Evolutionary conservation across 495 filamentous ascomycete genomes (phyloP), one percentile per base, ranked within the genome.

Genomic region (Podospora pseudopauciseta): DNA sequence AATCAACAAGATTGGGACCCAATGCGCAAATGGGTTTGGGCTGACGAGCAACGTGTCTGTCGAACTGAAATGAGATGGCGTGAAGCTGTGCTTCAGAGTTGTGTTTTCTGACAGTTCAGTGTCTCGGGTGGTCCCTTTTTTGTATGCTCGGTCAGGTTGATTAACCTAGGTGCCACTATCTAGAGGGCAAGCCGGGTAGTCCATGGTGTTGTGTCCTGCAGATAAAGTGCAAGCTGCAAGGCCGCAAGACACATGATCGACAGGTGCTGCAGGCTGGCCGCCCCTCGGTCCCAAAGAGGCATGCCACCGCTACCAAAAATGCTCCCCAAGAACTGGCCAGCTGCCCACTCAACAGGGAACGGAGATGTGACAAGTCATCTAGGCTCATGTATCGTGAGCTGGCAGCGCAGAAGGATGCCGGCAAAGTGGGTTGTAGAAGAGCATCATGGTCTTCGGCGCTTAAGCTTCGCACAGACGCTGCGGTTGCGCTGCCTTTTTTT

Each of bases 161-260:
- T 64, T 65, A 53, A 53, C 54, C 60, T 49, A 11, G 9, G 23
- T 23, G 23, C 23, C 23, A 23, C 23, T 23, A 23, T 23, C 23
- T 23, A 23, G 23, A 23, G 2, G 9, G 9, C 39, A 49, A 49
- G 39, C 39, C 39, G 39, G 39, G 39, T 13, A 49, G 39, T 49
- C 39, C 39, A 49, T 49, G 39, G 39, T 49, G 39, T 49, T 49
- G 39, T 49, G 39, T 11, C 15, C 39, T 49, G 39, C 39, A 49
- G 39, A 11, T 11, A 49, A 49, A 49, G 39, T 16, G 39, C 39
- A 49, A 49, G 39, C 39, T 49, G 39, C 39, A 49, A 49, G 39
- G 39, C 7, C 39, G 13, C 39, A 49, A 67, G 67, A 73, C 73
- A 75, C 71, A 73, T 75, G 73, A 75, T 75, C 73, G 71, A 68